A percentile compares a stretch with the other conserved stretches of the same genome.
These are phyloP conservation scores for Phallus indusiatus DNA, from an alignment of 768 basidiomycete genomes.

Conservation along the genomic window DNA sequence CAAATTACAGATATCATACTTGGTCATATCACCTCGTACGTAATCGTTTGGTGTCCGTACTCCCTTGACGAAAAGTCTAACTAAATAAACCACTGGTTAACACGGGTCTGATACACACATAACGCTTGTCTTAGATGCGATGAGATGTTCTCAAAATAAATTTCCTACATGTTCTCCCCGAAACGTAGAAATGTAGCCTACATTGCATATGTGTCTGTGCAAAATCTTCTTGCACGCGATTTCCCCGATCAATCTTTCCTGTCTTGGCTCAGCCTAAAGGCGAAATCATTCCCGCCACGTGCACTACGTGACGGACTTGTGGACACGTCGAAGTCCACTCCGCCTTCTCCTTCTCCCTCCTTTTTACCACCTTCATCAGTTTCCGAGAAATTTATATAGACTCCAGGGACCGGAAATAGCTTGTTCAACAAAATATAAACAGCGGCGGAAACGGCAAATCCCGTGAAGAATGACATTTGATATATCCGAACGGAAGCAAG, in stretches of 20 bases:
- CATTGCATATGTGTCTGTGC: no score
- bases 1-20: no score
- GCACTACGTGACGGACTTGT: background rate
- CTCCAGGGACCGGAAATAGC: constrained; percentile 51
- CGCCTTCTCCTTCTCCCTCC: constrained; percentile 1
- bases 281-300: background rate
- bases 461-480: constrained; percentile 77
- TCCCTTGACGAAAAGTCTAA: no score
- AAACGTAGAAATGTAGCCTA: no score
- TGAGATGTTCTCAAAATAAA: no score
- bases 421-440: constrained; percentile 53
- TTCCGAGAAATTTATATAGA: constrained; percentile 40
- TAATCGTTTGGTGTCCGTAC: no score
- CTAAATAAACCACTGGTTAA: no score
- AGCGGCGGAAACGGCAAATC: constrained; percentile 58
- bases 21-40: no score
- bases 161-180: no score
- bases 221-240: no score
- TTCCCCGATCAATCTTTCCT: background rate
- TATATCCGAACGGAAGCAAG: constrained; percentile 65
- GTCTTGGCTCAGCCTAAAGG: background rate
- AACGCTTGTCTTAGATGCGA: no score
- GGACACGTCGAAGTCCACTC: background rate
- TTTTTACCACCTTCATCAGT: constrained; percentile 33
- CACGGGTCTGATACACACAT: no score